A percentile compares a stretch with the other conserved stretches of the same genome.
These are phyloP conservation scores for Heterobasidion occidentale DNA, from an alignment of 1,284 basidiomycete genomes.

Conservation along the genomic window DNA sequence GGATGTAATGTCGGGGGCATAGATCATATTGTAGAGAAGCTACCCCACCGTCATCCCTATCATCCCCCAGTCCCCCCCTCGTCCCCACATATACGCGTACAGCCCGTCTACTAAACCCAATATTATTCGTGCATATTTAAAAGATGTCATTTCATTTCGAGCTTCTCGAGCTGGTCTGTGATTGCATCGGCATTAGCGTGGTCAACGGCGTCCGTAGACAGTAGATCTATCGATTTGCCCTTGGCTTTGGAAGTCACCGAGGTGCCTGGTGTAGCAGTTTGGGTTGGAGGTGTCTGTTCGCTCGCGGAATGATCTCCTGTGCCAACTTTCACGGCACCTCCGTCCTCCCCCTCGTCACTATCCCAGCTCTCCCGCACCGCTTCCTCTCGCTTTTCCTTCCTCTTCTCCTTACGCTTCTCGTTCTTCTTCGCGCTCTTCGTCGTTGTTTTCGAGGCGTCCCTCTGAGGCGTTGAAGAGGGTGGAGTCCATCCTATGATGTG, in stretches of 20 bases:
- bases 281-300: conserved; percentile 6
- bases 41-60: background rate
- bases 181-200: conserved; percentile 23
- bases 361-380: conserved; percentile 68
- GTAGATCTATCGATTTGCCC: too few relatives aligned
- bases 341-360: conserved; percentile 52
- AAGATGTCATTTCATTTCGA: conserved; percentile 24
- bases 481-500: conserved; percentile 74
- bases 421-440: conserved; percentile 74
- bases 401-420: conserved; percentile 65
- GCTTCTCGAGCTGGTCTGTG: conserved; percentile 35
- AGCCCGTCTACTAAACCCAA: background rate
- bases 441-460: conserved; percentile 10
- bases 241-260: too few relatives aligned
- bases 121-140: background rate
- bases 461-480: conserved; percentile 23
- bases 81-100: background rate
- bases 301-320: background rate
- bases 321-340: conserved; percentile 1
- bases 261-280: too few relatives aligned
- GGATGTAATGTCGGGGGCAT: background rate
- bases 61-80: background rate
- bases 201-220: conserved; percentile 3
- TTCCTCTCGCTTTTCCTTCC: conserved; percentile 43
- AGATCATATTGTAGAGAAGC: background rate